Conservation (phyloP, 345 rosid genomes). For the Corymbia maculata region DNA sequence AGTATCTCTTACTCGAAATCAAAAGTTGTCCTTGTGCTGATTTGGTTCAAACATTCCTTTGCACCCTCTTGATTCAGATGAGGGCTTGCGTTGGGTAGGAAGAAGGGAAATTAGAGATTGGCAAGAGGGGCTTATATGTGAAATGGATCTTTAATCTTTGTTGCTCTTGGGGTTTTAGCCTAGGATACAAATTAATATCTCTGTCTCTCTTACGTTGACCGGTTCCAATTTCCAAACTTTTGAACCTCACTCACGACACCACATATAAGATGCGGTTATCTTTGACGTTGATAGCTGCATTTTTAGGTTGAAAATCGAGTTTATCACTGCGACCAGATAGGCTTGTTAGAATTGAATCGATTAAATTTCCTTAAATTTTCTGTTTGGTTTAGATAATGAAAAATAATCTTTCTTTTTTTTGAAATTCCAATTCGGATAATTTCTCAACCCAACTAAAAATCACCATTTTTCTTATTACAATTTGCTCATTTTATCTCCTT, state of each 20-base stretch:
- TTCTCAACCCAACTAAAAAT: too few species aligned
- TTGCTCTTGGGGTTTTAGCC: too few species aligned
- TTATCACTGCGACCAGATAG: not conserved
- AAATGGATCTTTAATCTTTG: too few species aligned
- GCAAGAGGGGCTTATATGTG: too few species aligned
- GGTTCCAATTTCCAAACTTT: not conserved
- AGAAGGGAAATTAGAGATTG: not conserved
- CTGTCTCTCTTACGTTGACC: not conserved
- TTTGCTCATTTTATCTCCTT: too few species aligned
- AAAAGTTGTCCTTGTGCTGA: not conserved
- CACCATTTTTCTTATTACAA: too few species aligned
- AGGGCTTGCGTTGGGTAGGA: not conserved
- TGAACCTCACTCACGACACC: not conserved
- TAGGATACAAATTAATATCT: not conserved
- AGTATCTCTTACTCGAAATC: not conserved
- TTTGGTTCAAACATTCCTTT: too few species aligned
- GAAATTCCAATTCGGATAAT: too few species aligned
- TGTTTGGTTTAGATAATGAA: too few species aligned
- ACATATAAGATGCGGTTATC: not conserved
- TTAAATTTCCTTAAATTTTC: too few species aligned
- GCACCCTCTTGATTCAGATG: not conserved
- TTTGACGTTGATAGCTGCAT: fast-evolving
- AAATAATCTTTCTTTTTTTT: too few species aligned
- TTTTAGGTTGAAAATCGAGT: not conserved
- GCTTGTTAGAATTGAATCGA: too few species aligned